Evolutionary conservation across 768 basidiomycete genomes (phyloP).

Genomic region (Amanita pallidorosea): DNA sequence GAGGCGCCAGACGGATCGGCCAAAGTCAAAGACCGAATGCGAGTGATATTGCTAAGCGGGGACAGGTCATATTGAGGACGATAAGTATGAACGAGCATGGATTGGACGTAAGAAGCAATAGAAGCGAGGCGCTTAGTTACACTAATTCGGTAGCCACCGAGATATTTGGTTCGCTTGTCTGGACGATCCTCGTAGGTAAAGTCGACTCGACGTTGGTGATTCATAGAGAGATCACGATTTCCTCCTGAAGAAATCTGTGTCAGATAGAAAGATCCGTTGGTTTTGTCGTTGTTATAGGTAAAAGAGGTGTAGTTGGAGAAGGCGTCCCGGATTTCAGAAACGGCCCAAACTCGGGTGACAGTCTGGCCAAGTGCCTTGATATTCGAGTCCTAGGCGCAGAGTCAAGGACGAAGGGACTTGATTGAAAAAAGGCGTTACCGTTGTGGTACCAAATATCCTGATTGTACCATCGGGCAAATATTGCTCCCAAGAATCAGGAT

Average conservation of each 20-base stretch:
- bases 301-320: too few species aligned
- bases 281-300: too few species aligned
- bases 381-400: background rate
- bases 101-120: background rate
- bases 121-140: too few species aligned
- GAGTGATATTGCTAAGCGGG: background rate
- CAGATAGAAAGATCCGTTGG: too few species aligned
- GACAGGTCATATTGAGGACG: background rate
- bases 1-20: background rate
- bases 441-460: background rate
- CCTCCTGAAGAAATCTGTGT: too few species aligned
- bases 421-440: background rate
- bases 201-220: too few species aligned
- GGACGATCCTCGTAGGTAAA: too few species aligned
- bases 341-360: too few species aligned
- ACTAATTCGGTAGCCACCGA: too few species aligned
- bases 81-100: background rate
- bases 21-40: background rate
- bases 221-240: too few species aligned
- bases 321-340: too few species aligned
- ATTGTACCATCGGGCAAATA: background rate
- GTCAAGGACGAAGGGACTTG: background rate
- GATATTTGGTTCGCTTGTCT: too few species aligned
- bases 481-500: background rate
- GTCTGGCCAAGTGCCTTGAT: background rate